Base-by-base conservation (phyloP, 805 yeast genomes). In the Cyberlindnera lachancei region DNA sequence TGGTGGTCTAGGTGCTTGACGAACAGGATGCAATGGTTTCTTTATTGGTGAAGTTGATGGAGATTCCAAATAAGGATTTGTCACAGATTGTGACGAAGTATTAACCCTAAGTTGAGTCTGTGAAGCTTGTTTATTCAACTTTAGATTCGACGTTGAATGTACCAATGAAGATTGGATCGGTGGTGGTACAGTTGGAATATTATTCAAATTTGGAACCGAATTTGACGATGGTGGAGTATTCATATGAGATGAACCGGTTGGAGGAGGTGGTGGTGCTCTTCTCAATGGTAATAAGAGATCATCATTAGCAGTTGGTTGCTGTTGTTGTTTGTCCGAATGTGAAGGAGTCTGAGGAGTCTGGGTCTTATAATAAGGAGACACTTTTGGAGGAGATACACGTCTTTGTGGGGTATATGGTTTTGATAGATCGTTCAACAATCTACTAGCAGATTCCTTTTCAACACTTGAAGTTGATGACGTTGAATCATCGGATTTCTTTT, bases 261-360 rank as follows among this genome's bases (percentile, higher is more conserved):
- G n/a, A 15, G 76, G 77, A 3, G 77, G 78, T 6, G 73, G 64
- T 6, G 79, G 80, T 1, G 80, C 78, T 36, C 61, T 63, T 55
- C 80, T 63, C 43, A 57, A 57, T 7, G 79, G 77, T 3, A 65
- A 54, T 36, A 71, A 46, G 19, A 59, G 67, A 27, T 20, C n/a
- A 19, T 10, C 21, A 8, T 19, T 7, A 19, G 21, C 21, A 19
- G 21, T 19, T 8, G 21, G 33, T n/a, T 11, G 6, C 23, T 28
- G 9, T 22, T 34, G 14, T 13, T 19, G 6, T 8, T 23, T n/a
- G 14, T 23, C 7, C 13, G 6, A 9, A 19, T 34, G 29, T 15
- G 23, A 31, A 13, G 13, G 3, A 7, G 12, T 15, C 18, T 10
- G 6, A 12, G 30, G 22, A 15, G 41, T 23, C 37, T 32, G 44